These are phyloP conservation scores for Pichia exigua DNA, from an alignment of 805 yeast species.

Conservation along the genomic window DNA sequence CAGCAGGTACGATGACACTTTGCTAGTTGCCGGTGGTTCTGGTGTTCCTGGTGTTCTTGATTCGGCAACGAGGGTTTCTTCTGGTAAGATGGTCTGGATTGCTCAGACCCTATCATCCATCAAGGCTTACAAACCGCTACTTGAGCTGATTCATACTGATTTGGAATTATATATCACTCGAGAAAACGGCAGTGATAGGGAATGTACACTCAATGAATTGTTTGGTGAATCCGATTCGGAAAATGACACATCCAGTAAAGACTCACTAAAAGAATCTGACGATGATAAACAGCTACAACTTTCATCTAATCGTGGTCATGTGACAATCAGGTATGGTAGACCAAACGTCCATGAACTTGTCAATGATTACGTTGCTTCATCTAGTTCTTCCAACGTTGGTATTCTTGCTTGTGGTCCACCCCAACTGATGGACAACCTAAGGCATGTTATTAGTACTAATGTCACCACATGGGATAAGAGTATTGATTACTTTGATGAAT, in stretches of 20 bases:
- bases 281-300: neutral
- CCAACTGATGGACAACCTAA: constrained; percentile 21
- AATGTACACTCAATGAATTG: neutral
- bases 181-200: neutral
- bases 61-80: neutral
- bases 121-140: neutral
- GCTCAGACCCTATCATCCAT: neutral
- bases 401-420: constrained; percentile 41
- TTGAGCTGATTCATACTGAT: neutral
- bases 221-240: neutral
- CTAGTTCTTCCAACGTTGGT: constrained; percentile 30
- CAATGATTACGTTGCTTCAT: constrained; percentile 26
- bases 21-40: neutral
- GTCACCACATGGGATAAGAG: constrained; percentile 4
- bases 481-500: constrained; percentile 8
- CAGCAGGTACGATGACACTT: neutral
- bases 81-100: constrained; percentile 2
- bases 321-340: constrained; percentile 25
- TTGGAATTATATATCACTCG: neutral
- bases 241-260: neutral
- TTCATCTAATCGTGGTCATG: neutral
- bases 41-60: neutral
- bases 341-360: constrained; percentile 31
- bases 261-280: neutral
- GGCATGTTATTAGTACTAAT: neutral